Evolutionary conservation across 2,329 filamentous ascomycete species (phyloP), one percentile per base, ranked within the genome.

Genomic region (Diaporthe vaccinii): DNA sequence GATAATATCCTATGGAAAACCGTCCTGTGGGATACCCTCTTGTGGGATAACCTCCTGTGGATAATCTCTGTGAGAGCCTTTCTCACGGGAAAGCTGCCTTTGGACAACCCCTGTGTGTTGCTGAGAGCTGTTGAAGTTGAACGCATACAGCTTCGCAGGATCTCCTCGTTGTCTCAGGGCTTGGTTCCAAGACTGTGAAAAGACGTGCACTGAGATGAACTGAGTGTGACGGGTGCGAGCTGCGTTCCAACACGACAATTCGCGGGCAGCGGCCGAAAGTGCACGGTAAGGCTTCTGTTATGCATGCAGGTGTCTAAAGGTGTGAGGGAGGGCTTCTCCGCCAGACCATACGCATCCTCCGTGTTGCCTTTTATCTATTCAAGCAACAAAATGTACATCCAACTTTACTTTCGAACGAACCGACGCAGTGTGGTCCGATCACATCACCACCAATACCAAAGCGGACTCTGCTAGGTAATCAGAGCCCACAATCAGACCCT

Each of bases 271-370:
- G 17, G 2, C 3, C 34, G 15, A 15, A 22, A 17, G 34, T n/a
- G 53, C 25, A n/a, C 25, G 15, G 58, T 44, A 39, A 39, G 20
- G 7, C 41, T 46, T 49, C 14, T 39, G 46, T 68, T 39, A 69
- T 53, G 51, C 51, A 25, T 34, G 53, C 53, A 71, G 28, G n/a
- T 22, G 55, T 74, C 67, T 74, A 62, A 74, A 53, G 34, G 70
- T 51, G 70, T 25, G 44, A 59, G 58, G 28, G 57, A 22, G 51
- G 28, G 44, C 44, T 72, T 41, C 34, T 49, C 44, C 46, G 25
- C 58, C 46, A 51, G 34, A 22, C 65, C 46, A 17, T 10, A 20
- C n/a, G 20, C 46, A 28, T 68, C 34, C 46, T 36, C 14, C 44
- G 4, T 39, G 44, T 53, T 53, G 59, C 57, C 44, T 55, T 72